Evolutionary conservation across 1,284 basidiomycete species (phyloP), one percentile per base, ranked within the genome.

Genomic region (Stereum hirsutum): DNA sequence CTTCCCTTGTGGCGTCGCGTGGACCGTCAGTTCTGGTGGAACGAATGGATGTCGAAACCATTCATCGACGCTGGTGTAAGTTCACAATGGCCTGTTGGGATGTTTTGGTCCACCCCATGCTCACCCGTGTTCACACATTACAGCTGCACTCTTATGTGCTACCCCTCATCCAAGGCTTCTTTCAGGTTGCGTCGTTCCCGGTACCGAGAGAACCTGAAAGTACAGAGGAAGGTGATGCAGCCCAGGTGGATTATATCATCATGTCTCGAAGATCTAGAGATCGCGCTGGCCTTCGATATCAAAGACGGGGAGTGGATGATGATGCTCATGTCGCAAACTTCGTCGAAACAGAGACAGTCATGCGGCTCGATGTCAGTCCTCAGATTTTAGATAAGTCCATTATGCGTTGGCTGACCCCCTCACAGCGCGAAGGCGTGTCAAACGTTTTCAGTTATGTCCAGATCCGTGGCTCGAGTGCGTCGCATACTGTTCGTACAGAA

Each of bases 231-330:
- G 72, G 74, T 19, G 52, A 62, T 30, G 41, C 48, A 21, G 66
- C 68, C 1, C 49, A 62, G 6, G 74, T 82, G 8, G 78, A 83
- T 46, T 89, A 88, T 54, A 65, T 78, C 28, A 64, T 89, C 41
- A 71, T 93, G 38, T 93, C 94, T 5, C 80, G 96, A 41, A 75
- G 96, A 30, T 95, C 93, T 21, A 78, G 91, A 50, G 80, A 93
- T 60, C 80, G 96, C 39, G 92, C 92, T 10, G 96, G 96, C 1
- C 79, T 98, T 39, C 78, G 96, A 42, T 99, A 97, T 70, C 96
- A 99, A 60, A 81, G 91, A 24, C 76, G 96, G 55, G 96, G 96
- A 3, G 81, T 99, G 46, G 92, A 99, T 54, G 76, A 84, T 45
- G 81, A 87, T 50, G 83, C 88, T 11, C 73, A 81, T 56, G 85